phyloP scores from a whole-genome alignment of 2,329 filamentous ascomycete species.

The Pseudonectria foliicola region DNA sequence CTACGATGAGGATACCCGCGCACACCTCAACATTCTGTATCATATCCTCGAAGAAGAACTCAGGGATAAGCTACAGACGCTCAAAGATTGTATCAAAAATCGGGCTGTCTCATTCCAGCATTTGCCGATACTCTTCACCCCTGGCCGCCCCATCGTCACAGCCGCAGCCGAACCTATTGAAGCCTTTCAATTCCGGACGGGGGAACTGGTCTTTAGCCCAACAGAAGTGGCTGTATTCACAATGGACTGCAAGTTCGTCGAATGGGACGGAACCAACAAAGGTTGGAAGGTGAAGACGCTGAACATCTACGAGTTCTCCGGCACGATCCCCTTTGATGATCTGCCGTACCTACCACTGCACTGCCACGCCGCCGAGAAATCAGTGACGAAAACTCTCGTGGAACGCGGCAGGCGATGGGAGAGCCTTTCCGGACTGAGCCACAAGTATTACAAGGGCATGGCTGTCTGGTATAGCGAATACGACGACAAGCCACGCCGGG shows the following conservation, averaged over 20 bases:
- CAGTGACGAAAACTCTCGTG: constrained; percentile 27
- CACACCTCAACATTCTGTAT: constrained; percentile 41
- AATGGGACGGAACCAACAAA: constrained; percentile 28
- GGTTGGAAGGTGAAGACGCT: no score
- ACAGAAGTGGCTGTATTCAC: no score
- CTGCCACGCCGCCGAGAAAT: constrained; percentile 34
- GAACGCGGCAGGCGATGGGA: constrained; percentile 38
- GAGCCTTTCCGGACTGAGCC: constrained; percentile 40
- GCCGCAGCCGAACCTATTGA: no score
- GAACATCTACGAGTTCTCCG: constrained; percentile 36
- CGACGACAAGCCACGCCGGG: constrained; percentile 15
- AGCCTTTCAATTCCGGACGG: no score
- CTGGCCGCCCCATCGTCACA: no score
- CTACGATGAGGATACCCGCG: constrained; percentile 34
- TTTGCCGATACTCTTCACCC: constrained; percentile 47
- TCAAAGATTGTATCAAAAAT: constrained; percentile 45
- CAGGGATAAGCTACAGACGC: constrained; percentile 40
- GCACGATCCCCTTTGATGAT: constrained; percentile 36
- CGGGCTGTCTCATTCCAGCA: constrained; percentile 47
- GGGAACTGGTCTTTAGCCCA: no score
- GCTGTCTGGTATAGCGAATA: constrained; percentile 26
- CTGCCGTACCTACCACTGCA: constrained; percentile 38
- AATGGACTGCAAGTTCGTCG: constrained; percentile 41
- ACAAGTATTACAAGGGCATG: constrained; percentile 38
- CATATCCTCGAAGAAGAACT: constrained; percentile 44